Base-by-base conservation (phyloP, 306 rosid genomes). In the Begonia masoniana region DNA sequence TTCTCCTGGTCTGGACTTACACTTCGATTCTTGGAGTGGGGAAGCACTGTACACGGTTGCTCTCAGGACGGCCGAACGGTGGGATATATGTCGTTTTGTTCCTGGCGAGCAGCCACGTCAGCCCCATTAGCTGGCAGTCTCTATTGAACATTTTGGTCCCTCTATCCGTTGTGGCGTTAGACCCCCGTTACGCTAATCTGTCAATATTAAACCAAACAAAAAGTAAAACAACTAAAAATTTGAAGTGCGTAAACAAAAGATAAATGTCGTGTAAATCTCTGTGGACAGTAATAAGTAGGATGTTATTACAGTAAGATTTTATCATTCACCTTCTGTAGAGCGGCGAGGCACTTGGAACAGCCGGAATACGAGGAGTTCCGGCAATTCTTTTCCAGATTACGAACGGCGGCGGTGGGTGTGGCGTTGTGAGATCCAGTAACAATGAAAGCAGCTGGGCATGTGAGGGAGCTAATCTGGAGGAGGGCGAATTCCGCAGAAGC, bases 1-100 rank as follows among this genome's bases (percentile, higher is more conserved):
- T 91, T 91, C 67, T 91, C 99, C 45, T 86, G 99, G 63, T 91
- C 99, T 2, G 99, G 99, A 62, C 96, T n/a, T 86, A 64, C 99
- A 91, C 66, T 71, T 81, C 10, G 87, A 76, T 58, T 81, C 80
- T 61, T 66, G 99, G 0, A 83, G 80, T 5, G 84, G 94, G 15
- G 83, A 94, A 9, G 84, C 84, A 17, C 94, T 86, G 82, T 86
- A 91, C 99, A 91, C 75, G 42, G 86, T 79, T 26, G 99, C 99
- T 21, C 99, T 81, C 70, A 91, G 26, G 24, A 83, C 96, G 1
- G 99, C 99, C 48, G 99, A 60, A 91, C 99, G 62, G 99, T 91
- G 3, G 99, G 96, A 91, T 91, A 72, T 78, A 86, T 13, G 81
- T 76, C 74, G 96, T 91, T 76, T 91, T 91, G 83, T 91, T 91